Evolutionary conservation across 2,329 filamentous ascomycete species (phyloP).

Genomic region (Penicillium sp.): DNA sequence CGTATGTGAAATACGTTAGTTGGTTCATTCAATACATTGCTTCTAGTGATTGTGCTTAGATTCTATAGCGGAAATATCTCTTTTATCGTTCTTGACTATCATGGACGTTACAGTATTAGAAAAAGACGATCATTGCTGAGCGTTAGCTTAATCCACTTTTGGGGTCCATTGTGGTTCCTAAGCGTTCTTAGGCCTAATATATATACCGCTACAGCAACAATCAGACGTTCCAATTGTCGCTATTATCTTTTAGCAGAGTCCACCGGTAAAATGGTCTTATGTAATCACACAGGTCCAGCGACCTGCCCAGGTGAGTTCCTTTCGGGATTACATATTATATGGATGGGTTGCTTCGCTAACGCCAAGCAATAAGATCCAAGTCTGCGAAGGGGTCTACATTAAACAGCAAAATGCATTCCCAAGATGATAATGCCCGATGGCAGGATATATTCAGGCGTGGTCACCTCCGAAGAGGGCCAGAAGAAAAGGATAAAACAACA

Average conservation of each 20-base stretch:
- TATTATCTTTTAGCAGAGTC: too few species aligned
- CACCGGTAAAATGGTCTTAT: background rate
- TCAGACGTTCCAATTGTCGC: too few species aligned
- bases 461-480: slow-evolving; percentile 1
- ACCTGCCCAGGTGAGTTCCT: too few species aligned
- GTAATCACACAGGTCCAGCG: too few species aligned
- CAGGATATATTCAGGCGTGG: background rate
- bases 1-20: too few species aligned
- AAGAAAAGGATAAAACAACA: slow-evolving; percentile 1
- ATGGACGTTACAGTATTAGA: background rate
- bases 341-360: too few species aligned
- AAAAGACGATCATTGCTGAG: background rate
- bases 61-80: background rate
- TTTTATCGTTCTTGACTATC: background rate
- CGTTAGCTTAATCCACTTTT: too few species aligned
- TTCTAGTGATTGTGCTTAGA: slow-evolving; percentile 4
- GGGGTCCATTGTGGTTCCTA: too few species aligned
- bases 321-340: too few species aligned
- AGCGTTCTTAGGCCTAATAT: too few species aligned
- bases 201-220: too few species aligned
- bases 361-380: background rate
- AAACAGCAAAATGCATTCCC: background rate
- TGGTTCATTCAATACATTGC: slow-evolving; percentile 1
- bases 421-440: background rate
- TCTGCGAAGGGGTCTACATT: background rate